Evolutionary conservation across 768 basidiomycete genomes (phyloP).

Genomic region (Lactarius deliciosus): DNA sequence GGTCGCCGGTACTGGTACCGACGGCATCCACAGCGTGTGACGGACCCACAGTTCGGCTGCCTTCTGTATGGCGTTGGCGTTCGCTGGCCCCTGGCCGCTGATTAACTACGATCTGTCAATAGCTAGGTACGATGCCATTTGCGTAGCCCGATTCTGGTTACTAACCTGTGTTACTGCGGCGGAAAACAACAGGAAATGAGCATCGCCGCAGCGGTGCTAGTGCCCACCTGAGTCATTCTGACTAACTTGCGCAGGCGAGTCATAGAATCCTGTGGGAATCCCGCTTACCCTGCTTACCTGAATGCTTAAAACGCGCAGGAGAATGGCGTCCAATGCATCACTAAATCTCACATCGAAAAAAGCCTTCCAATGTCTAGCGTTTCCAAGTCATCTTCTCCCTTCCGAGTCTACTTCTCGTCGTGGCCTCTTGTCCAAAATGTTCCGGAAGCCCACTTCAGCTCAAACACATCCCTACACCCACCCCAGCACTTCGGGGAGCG

Average conservation of each 20-base stretch:
- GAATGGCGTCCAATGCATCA: neutral
- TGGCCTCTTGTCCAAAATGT: constrained; percentile 5
- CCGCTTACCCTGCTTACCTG: neutral
- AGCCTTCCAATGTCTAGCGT: neutral
- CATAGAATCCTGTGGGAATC: neutral
- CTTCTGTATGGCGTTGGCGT: neutral
- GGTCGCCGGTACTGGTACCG: neutral
- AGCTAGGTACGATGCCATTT: neutral
- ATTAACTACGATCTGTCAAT: neutral
- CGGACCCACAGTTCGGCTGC: neutral
- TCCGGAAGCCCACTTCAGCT: neutral
- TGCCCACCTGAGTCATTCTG: constrained; percentile 2
- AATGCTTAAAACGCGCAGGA: neutral
- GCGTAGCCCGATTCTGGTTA: neutral
- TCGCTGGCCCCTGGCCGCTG: neutral
- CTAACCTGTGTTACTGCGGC: neutral
- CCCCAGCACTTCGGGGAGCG: too few species aligned
- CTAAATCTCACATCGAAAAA: neutral
- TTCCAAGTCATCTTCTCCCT: neutral
- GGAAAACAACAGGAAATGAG: neutral
- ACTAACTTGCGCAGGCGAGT: neutral
- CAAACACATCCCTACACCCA: neutral
- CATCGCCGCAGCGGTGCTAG: neutral
- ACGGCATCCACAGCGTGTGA: too few species aligned
- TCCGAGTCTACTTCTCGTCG: neutral